Percentiles rank a stretch among this genome's conserved stretches.
Conservation (phyloP, 345 rosid genomes). For the Eucalyptus tenuipes region DNA sequence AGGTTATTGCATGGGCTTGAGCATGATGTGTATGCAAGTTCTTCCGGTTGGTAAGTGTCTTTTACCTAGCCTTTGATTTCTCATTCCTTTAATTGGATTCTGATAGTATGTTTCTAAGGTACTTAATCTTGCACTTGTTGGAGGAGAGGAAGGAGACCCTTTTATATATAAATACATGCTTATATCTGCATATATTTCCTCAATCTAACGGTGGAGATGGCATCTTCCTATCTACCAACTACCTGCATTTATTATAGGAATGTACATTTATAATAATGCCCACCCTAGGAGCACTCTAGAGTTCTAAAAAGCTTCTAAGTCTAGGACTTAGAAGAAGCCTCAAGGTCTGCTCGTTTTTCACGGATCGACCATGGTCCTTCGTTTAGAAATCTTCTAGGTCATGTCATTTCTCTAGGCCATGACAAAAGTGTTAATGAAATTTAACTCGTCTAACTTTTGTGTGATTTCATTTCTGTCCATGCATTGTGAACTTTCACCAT, state of each 20-base stretch:
- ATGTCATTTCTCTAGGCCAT: not conserved
- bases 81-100: not conserved
- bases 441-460: not conserved
- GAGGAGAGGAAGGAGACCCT: no score
- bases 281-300: not conserved
- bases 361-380: not conserved
- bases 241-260: no score
- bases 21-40: conserved; percentile 28
- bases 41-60: conserved; percentile 29
- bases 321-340: not conserved
- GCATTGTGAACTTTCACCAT: not conserved
- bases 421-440: not conserved
- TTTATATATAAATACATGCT: no score
- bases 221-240: no score
- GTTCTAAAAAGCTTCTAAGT: not conserved
- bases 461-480: not conserved
- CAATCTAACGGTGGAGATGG: fast-evolving
- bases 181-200: fast-evolving
- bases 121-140: not conserved
- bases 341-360: not conserved
- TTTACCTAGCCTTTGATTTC: not conserved
- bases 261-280: not conserved
- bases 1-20: conserved; percentile 43
- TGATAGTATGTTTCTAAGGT: not conserved
- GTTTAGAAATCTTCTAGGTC: not conserved